phyloP scores from a whole-genome alignment of 2,329 filamentous ascomycete genomes.

The Microascus cirrosus region DNA sequence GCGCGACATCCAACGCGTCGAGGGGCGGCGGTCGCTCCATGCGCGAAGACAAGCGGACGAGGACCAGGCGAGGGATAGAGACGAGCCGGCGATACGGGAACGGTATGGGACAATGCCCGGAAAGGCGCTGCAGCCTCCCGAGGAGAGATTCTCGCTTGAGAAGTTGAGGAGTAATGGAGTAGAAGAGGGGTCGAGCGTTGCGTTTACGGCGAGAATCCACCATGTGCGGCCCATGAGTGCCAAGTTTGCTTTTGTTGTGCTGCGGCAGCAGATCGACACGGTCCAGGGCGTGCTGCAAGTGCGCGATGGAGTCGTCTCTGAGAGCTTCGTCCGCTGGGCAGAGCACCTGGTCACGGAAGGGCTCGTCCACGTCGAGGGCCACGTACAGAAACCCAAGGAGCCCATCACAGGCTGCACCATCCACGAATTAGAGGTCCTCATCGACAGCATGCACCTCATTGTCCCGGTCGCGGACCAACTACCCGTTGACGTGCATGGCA shows the following conservation, averaged over 20 bases:
- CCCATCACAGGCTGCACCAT: conserved; percentile 66
- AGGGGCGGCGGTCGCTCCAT: conserved; percentile 18
- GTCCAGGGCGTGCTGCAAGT: conserved; percentile 66
- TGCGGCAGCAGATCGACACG: conserved; percentile 73
- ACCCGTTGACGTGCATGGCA: conserved; percentile 37
- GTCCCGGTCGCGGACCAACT: conserved; percentile 33
- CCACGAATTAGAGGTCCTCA: conserved; percentile 63
- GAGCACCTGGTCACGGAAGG: conserved; percentile 72
- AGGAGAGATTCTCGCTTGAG: conserved; percentile 10
- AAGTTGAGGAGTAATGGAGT: conserved; percentile 21
- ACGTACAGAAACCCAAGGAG: conserved; percentile 61
- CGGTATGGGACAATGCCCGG: conserved; percentile 17
- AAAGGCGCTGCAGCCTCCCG: conserved; percentile 22
- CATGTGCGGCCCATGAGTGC: conserved; percentile 73
- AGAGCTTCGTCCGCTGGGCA: conserved; percentile 76
- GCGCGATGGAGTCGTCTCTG: conserved; percentile 13
- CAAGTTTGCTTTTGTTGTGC: conserved; percentile 73
- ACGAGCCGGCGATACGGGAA: conserved; percentile 16
- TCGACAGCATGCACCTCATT: conserved; percentile 43
- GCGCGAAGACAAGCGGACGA: conserved; percentile 20
- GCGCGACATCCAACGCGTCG: conserved; percentile 20
- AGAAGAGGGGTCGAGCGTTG: conserved; percentile 42
- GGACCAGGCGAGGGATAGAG: conserved; percentile 14
- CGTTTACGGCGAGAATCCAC: conserved; percentile 61
- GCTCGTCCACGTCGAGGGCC: conserved; percentile 65